Evolutionary conservation across 352 stramenopile genomes (phyloP), one percentile per base, ranked within the genome.

Genomic region (Globisporangium cederbergense): DNA sequence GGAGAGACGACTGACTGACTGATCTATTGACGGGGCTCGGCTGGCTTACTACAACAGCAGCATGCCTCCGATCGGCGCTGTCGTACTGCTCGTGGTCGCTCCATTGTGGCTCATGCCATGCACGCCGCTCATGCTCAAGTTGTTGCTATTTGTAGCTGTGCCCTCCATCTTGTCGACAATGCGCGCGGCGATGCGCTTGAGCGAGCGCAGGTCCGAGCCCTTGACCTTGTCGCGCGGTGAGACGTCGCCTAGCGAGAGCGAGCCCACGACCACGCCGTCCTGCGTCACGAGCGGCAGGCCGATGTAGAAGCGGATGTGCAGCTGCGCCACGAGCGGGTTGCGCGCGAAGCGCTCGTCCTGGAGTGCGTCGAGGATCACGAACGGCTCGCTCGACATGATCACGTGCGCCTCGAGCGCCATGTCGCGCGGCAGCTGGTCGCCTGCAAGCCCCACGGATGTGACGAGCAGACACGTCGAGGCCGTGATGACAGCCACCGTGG

Each of bases 301-400:
- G 43, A 93, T 75, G 72, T 92, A 93, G 66, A 93, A 91, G 38
- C 86, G 83, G 55, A 95, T 85, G 34, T 87, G 73, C 59, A 91
- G 75, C 14, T 81, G 77, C 20, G 78, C 73, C 28, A 89, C 84
- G 25, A 95, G 62, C 49, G 85, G 86, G 68, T 93, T 95, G 64
- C 82, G 86, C 28, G 76, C 78, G 58, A 91, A 92, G 20, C 84
- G 83, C 55, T 89, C 76, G 70, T 95, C 86, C n/a, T 78, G 76
- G 18, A 82, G 76, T 22, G 74, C 81, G 67, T 93, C 84, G n/a
- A 93, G 73, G 36, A 95, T 67, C 54, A 93, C 76, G 0, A 90
- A 78, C 16, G 84, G 84, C 25, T 88, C 74, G n/a, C 40, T 60
- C 9, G 80, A 89, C 84, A 95, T 92, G 67, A 95, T 78, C 16